Percentiles rank a stretch among this genome's conserved stretches.
Conservation (phyloP, 257 asterid species). For the Gynochthodes officinalis region DNA sequence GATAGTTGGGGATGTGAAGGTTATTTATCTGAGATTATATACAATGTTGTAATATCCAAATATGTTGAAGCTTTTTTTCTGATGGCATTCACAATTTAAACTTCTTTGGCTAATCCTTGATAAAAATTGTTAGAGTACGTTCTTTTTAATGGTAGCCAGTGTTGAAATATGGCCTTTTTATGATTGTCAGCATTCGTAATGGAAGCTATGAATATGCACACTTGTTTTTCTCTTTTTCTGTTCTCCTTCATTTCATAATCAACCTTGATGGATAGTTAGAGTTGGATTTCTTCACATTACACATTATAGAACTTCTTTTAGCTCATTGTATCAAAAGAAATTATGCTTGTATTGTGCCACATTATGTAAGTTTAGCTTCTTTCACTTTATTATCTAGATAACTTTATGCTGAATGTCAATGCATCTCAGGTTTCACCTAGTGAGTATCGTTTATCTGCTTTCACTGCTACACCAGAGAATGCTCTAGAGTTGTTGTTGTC, state of each 20-base stretch:
- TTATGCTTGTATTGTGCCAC: not conserved
- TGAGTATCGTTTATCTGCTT: constrained; percentile 87
- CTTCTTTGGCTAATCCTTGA: not conserved
- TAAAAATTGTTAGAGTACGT: not conserved
- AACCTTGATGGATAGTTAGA: not conserved
- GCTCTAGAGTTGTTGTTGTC: constrained; percentile 79
- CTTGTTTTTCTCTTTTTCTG: not conserved
- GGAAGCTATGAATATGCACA: not conserved
- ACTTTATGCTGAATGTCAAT: constrained; percentile 23
- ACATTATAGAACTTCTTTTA: not conserved
- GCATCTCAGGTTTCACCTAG: constrained; percentile 78
- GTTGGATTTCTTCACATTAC: not conserved
- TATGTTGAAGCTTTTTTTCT: not conserved
- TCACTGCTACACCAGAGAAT: constrained; percentile 74
- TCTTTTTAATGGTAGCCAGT: not conserved
- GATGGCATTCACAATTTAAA: not conserved
- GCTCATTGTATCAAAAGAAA: not conserved
- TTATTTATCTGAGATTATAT: not conserved
- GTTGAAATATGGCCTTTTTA: not conserved
- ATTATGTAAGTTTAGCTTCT: not conserved
- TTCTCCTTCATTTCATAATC: not conserved
- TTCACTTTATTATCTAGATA: constrained; percentile 5
- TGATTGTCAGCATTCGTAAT: not conserved
- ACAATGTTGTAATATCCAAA: not conserved
- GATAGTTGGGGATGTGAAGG: not conserved